Percentiles rank a stretch among this genome's conserved stretches.
Conservation (phyloP, 352 stramenopile genomes). For the Globisporangium alternatum region DNA sequence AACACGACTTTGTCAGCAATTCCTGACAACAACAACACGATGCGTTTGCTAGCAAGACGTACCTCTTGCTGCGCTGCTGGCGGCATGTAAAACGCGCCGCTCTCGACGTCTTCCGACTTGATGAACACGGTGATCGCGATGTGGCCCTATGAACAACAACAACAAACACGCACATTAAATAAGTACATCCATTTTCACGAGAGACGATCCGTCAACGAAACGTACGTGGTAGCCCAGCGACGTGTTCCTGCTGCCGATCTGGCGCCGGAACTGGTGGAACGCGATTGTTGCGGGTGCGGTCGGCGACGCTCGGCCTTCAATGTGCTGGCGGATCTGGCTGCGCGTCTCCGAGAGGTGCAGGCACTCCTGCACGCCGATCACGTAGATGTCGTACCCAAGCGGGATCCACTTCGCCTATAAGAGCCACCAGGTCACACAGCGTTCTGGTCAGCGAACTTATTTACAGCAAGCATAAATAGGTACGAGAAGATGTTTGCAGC, state of each 20-base stretch:
- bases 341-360: conserved; percentile 69
- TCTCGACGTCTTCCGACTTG: conserved; percentile 56
- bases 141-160: conserved; percentile 40
- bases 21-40: not conserved
- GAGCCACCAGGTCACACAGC: not conserved
- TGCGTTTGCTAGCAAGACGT: not conserved
- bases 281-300: conserved; percentile 22
- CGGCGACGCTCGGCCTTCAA: conserved; percentile 41
- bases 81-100: conserved; percentile 80
- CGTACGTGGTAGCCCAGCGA: conserved; percentile 77
- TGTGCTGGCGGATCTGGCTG: conserved; percentile 52
- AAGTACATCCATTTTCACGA: too few species aligned
- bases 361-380: conserved; percentile 91
- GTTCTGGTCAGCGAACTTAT: not conserved
- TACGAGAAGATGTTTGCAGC: not conserved
- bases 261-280: conserved; percentile 62
- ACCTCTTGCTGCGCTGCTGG: conserved; percentile 66
- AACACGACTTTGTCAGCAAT: not conserved
- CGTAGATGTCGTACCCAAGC: conserved; percentile 82
- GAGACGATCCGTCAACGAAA: not conserved
- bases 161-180: not conserved
- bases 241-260: conserved; percentile 82
- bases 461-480: not conserved
- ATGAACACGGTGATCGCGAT: conserved; percentile 88
- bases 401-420: conserved; percentile 80